A percentile compares a stretch with the other conserved stretches of the same genome.
Conservation (phyloP, 306 rosid genomes). For the Gastrolobium villosum region DNA sequence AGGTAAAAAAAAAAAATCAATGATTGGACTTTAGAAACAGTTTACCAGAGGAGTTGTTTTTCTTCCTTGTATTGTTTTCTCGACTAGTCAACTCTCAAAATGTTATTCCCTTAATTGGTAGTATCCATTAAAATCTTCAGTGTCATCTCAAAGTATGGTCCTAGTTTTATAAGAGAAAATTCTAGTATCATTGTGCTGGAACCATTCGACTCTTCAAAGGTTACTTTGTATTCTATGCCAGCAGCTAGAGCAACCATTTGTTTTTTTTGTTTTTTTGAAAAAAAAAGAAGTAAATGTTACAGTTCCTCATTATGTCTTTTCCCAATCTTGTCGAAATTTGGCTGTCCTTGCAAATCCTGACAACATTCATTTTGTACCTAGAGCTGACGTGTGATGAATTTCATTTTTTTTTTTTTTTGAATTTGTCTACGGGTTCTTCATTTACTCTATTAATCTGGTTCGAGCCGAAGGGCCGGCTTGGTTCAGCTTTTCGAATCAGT, state of each 20-base stretch:
- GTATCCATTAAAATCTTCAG: neutral
- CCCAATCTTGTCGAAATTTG: conserved; percentile 8
- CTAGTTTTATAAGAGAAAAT: neutral
- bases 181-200: conserved; percentile 12
- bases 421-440: no score
- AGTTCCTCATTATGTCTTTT: conserved; percentile 14
- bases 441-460: no score
- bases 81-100: neutral
- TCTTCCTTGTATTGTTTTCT: neutral
- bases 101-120: neutral
- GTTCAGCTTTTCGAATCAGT: no score
- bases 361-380: neutral
- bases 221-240: neutral
- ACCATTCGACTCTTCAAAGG: conserved; percentile 11
- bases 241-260: neutral
- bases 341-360: conserved; percentile 11
- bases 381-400: conserved; percentile 18
- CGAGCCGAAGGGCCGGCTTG: no score
- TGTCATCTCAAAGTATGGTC: neutral
- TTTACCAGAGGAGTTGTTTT: neutral
- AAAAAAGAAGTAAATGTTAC: neutral
- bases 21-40: conserved; percentile 38
- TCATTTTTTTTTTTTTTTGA: neutral
- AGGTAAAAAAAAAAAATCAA: neutral
- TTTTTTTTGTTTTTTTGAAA: neutral